Evolutionary conservation across 2,329 filamentous ascomycete genomes (phyloP).

Genomic region (Xylariaceae sp.): DNA sequence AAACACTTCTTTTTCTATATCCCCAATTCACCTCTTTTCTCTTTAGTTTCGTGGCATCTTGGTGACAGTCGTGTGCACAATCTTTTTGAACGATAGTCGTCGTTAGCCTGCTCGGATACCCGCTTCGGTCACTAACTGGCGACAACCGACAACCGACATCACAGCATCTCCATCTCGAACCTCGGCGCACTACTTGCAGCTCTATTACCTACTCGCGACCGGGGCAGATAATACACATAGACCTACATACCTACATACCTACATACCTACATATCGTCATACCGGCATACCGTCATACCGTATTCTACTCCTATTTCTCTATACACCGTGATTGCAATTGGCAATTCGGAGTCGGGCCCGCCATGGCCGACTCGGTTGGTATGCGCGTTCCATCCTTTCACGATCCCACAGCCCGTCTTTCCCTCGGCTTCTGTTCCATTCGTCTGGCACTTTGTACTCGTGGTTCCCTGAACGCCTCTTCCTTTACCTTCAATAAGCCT

Average conservation of each 20-base stretch:
- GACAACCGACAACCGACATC: constrained; percentile 2
- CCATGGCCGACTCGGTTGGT: constrained; percentile 52
- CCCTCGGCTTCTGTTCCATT: neutral
- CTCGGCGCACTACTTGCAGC: neutral
- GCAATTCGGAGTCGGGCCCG: constrained; percentile 17
- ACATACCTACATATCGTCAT: neutral
- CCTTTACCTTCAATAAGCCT: neutral
- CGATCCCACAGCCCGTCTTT: neutral
- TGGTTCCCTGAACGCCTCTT: neutral
- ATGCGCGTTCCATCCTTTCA: constrained; percentile 13
- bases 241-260: neutral
- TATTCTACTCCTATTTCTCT: neutral
- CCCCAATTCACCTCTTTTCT: neutral
- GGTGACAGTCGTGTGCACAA: neutral
- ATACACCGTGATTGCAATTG: constrained; percentile 9
- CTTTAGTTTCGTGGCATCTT: neutral
- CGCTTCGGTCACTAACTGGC: constrained; percentile 1
- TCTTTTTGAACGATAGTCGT: neutral
- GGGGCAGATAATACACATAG: neutral
- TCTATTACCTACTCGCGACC: neutral
- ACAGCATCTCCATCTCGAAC: neutral
- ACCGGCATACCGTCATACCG: neutral
- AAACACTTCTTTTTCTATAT: neutral
- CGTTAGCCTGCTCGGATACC: neutral
- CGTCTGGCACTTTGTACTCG: neutral